Evolutionary conservation across 768 basidiomycete species (phyloP).

Genomic region (Kwoniella heveanensis): DNA sequence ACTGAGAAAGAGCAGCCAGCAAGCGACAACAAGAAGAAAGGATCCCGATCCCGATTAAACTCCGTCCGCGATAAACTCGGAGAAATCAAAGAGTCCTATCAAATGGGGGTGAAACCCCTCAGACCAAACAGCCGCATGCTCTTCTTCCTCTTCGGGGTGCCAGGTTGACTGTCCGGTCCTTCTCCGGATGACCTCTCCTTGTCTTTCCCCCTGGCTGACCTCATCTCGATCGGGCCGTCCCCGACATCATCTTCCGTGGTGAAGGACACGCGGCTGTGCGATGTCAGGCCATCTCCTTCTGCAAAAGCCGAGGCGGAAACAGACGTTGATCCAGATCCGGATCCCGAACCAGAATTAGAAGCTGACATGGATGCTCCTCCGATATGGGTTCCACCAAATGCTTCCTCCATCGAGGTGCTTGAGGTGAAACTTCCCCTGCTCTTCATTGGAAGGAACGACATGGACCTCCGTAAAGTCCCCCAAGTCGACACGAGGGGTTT

Average conservation of each 20-base stretch:
- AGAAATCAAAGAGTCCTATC: background rate
- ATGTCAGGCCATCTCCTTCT: background rate
- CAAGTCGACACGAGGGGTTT: conserved; percentile 15
- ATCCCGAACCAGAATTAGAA: conserved; percentile 10
- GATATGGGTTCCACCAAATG: background rate
- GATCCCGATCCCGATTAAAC: too few relatives aligned
- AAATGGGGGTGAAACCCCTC: conserved; percentile 41
- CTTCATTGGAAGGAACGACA: conserved; percentile 20
- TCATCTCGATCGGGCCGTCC: background rate
- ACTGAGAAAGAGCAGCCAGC: too few relatives aligned
- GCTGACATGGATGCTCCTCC: background rate
- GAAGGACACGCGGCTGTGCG: background rate
- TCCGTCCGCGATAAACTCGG: too few relatives aligned
- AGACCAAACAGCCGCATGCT: conserved; percentile 35
- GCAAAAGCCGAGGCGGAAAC: conserved; percentile 3
- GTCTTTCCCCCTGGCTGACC: conserved; percentile 1
- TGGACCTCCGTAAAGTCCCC: conserved; percentile 23
- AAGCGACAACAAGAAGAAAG: too few relatives aligned
- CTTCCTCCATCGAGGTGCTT: conserved; percentile 9
- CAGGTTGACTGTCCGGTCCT: conserved; percentile 12
- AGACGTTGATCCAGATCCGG: conserved; percentile 1
- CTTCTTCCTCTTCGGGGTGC: conserved; percentile 32
- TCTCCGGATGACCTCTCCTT: background rate
- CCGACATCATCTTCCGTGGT: background rate
- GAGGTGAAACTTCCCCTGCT: conserved; percentile 14